These are phyloP conservation scores for Verbascum thapsus DNA, from an alignment of 257 asterid genomes.

Conservation along the genomic window DNA sequence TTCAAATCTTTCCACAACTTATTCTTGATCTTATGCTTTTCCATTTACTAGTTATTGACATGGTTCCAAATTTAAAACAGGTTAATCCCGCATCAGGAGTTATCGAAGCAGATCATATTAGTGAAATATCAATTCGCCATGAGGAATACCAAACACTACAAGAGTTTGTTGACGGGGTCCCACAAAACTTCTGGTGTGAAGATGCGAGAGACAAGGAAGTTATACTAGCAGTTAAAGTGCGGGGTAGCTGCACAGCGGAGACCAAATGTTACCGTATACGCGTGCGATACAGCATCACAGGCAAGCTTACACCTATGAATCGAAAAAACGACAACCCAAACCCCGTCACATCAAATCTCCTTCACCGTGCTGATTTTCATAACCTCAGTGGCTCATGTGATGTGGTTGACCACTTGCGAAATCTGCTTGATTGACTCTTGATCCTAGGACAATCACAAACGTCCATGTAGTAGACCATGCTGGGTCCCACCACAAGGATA, in stretches of 20 bases:
- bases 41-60: neutral
- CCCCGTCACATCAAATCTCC: constrained; percentile 53
- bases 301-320: constrained; percentile 56
- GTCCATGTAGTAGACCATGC: neutral
- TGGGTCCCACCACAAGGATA: too few species aligned
- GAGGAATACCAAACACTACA: constrained; percentile 79
- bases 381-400: constrained; percentile 57
- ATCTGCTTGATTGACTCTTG: constrained; percentile 64
- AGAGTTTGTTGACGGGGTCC: constrained; percentile 87
- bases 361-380: constrained; percentile 67
- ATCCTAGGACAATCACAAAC: neutral
- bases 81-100: constrained; percentile 82
- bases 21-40: neutral
- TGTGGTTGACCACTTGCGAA: constrained; percentile 64
- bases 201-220: constrained; percentile 94
- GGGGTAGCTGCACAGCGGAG: constrained; percentile 66
- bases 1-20: neutral
- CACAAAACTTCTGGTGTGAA: constrained; percentile 90
- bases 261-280: constrained; percentile 69
- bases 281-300: constrained; percentile 72
- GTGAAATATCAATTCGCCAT: constrained; percentile 71
- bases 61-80: constrained; percentile 46
- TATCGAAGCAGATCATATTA: constrained; percentile 63
- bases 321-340: constrained; percentile 34
- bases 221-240: constrained; percentile 53